Conservation (phyloP, 768 basidiomycete species). For the Panellus pusillus region DNA sequence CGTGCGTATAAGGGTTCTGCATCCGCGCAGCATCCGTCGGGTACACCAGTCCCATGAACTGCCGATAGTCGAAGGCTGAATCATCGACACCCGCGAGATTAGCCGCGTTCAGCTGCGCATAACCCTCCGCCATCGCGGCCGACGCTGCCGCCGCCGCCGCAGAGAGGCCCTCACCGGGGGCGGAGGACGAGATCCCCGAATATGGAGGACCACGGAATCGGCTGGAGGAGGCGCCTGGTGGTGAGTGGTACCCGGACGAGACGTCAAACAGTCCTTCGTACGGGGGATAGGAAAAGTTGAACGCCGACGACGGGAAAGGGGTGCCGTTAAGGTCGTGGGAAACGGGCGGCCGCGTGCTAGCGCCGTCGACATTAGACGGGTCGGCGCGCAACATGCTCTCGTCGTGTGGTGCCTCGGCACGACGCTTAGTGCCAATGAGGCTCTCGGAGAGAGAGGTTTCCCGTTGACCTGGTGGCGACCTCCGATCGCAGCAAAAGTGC, state of each 20-base stretch:
- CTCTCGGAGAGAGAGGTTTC: conserved; percentile 65
- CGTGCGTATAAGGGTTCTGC: conserved; percentile 67
- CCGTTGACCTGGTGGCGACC: conserved; percentile 83
- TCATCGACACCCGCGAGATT: conserved; percentile 59
- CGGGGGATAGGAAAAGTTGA: conserved; percentile 72
- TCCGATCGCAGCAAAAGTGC: conserved; percentile 54
- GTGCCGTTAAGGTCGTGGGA: conserved; percentile 35
- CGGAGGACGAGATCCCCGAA: conserved; percentile 29
- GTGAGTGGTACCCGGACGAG: conserved; percentile 28
- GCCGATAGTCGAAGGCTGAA: conserved; percentile 56
- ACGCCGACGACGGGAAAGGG: conserved; percentile 66
- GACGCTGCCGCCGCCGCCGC: conserved; percentile 65
- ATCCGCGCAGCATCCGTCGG: conserved; percentile 40
- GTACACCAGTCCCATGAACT: conserved; percentile 68
- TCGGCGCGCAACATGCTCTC: conserved; percentile 82
- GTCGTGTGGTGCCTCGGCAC: conserved; percentile 76
- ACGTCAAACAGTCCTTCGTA: conserved; percentile 65
- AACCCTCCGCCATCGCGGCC: conserved; percentile 71
- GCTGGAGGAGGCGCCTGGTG: conserved; percentile 10
- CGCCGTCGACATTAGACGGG: conserved; percentile 55
- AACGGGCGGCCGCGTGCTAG: conserved; percentile 26
- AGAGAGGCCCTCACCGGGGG: conserved; percentile 53
- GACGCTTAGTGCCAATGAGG: conserved; percentile 71
- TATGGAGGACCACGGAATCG: conserved; percentile 21
- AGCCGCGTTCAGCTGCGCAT: conserved; percentile 65